Percentiles rank a stretch among this genome's conserved stretches.
phyloP scores from a whole-genome alignment of 2,329 filamentous ascomycete species.

The Monosporascus sp. region DNA sequence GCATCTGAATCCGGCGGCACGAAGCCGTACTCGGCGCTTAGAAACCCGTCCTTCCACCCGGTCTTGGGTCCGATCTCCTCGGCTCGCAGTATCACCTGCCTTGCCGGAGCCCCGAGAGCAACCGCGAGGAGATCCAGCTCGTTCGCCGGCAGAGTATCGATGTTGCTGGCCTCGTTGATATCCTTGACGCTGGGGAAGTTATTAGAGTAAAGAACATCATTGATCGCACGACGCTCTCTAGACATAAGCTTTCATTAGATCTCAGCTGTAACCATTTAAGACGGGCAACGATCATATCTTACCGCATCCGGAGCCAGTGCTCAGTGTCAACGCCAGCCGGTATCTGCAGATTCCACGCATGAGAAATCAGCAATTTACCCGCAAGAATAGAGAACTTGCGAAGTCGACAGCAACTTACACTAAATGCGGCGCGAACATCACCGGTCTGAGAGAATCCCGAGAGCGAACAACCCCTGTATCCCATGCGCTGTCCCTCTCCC shows the following conservation, averaged over 20 bases:
- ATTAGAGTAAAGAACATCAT: constrained; percentile 40
- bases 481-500: constrained; percentile 21
- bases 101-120: constrained; percentile 47
- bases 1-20: constrained; percentile 46
- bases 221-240: constrained; percentile 41
- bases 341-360: constrained; percentile 28
- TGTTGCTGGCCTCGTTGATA: constrained; percentile 34
- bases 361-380: background rate
- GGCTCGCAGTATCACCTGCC: constrained; percentile 47
- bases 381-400: background rate
- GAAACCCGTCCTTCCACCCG: constrained; percentile 49
- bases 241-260: constrained; percentile 1
- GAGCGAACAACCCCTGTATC: constrained; percentile 30
- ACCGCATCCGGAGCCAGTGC: constrained; percentile 41
- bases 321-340: constrained; percentile 38
- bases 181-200: constrained; percentile 33
- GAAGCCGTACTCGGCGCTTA: constrained; percentile 46
- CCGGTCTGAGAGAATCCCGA: constrained; percentile 29
- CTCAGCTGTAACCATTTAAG: background rate
- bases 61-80: constrained; percentile 45
- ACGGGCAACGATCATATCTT: background rate
- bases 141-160: constrained; percentile 41
- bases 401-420: constrained; percentile 8
- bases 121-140: constrained; percentile 46
- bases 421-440: constrained; percentile 29